A percentile compares a stretch with the other conserved stretches of the same genome.
Evolutionary conservation across 495 filamentous ascomycete species (phyloP).

Genomic region (Trichoderma orchidacearum): DNA sequence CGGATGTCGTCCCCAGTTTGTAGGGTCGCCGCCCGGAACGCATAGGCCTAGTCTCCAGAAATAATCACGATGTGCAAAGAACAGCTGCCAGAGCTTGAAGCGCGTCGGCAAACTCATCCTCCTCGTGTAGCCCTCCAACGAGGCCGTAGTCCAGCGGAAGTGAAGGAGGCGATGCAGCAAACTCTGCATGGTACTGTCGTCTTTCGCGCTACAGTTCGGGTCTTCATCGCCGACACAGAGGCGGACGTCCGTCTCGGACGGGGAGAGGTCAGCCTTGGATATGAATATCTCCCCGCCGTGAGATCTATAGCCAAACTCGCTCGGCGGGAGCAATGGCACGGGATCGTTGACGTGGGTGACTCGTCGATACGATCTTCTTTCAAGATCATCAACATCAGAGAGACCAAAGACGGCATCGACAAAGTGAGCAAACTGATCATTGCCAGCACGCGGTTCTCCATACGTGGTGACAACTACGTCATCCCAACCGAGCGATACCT

Average conservation of each 20-base stretch:
- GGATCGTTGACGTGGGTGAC: conserved; percentile 83
- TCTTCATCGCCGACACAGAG: conserved; percentile 63
- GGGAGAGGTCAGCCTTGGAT: conserved; percentile 51
- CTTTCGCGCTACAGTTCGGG: conserved; percentile 50
- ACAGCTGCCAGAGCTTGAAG: conserved; percentile 75
- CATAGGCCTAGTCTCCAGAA: conserved; percentile 90
- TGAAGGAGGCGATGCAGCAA: conserved; percentile 1
- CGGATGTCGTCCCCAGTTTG: conserved; percentile 40
- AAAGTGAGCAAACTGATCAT: conserved; percentile 52
- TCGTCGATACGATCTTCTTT: conserved; percentile 47
- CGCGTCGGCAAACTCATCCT: conserved; percentile 10
- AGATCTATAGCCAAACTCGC: conserved; percentile 73
- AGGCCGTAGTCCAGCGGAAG: conserved; percentile 5
- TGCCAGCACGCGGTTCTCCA: conserved; percentile 80
- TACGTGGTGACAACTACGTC: conserved; percentile 72
- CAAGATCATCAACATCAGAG: conserved; percentile 5
- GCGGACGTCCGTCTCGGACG: conserved; percentile 49
- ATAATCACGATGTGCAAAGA: conserved; percentile 91
- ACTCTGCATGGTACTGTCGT: conserved; percentile 14
- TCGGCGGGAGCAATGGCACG: conserved; percentile 72
- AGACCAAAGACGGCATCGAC: conserved; percentile 53
- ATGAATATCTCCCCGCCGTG: conserved; percentile 87
- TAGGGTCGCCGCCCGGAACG: conserved; percentile 68
- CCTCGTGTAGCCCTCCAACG: conserved; percentile 32
- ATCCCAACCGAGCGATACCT: conserved; percentile 43